phyloP scores from a whole-genome alignment of 2,329 filamentous ascomycete genomes.

The Helotiales sp. region DNA sequence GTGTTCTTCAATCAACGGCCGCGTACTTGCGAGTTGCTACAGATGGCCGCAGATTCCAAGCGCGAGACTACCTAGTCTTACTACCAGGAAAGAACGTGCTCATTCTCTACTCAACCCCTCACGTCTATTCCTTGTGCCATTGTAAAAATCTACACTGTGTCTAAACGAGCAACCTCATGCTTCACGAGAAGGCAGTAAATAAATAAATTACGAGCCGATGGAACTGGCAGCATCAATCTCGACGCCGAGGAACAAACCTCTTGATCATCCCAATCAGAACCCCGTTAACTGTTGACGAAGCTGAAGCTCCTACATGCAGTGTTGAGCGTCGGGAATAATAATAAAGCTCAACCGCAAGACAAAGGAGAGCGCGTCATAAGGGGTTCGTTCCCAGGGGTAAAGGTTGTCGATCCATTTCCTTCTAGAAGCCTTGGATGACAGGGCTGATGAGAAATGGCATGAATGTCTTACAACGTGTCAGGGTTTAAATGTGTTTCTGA shows the following conservation, averaged over 20 bases:
- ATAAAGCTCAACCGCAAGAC: neutral
- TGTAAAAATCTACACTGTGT: constrained; percentile 5
- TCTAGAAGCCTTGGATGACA: constrained; percentile 26
- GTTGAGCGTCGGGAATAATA: neutral
- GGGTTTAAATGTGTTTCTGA: constrained; percentile 20
- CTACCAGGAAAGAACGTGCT: neutral
- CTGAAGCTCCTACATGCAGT: neutral
- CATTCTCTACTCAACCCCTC: neutral
- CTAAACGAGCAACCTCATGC: constrained; percentile 14
- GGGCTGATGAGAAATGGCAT: constrained; percentile 17
- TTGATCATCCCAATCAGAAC: neutral
- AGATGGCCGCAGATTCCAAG: neutral
- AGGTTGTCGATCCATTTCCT: constrained; percentile 19
- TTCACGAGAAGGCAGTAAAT: constrained; percentile 8
- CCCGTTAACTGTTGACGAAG: neutral
- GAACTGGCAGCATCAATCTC: neutral
- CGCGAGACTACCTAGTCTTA: neutral
- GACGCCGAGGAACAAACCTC: neutral
- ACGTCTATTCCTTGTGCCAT: neutral
- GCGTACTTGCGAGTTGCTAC: neutral
- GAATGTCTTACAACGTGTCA: constrained; percentile 22
- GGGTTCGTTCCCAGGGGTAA: neutral
- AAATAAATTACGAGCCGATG: no score
- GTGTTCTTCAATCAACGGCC: neutral
- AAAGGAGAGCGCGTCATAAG: neutral